phyloP scores from a whole-genome alignment of 2,329 filamentous ascomycete species.

The Aspergillus versicolor region DNA sequence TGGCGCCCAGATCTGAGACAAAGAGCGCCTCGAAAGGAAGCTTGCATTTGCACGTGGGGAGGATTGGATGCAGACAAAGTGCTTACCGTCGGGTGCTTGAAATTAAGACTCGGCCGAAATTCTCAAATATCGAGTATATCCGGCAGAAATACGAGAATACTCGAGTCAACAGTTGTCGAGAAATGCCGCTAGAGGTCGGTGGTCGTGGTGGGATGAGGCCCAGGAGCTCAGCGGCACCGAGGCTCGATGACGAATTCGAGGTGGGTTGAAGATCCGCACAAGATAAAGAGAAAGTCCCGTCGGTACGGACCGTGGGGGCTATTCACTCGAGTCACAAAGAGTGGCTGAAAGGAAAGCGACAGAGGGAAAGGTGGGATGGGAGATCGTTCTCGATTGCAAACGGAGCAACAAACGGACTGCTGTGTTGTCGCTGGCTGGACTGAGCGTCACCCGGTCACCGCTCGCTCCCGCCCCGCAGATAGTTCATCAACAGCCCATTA shows the following conservation, averaged over 20 bases:
- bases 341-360: neutral
- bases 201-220: neutral
- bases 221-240: constrained; percentile 2
- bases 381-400: constrained; percentile 2
- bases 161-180: neutral
- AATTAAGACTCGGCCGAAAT: neutral
- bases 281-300: neutral
- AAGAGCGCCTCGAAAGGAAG: neutral
- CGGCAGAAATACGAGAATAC: neutral
- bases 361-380: constrained; percentile 6
- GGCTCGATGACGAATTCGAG: neutral
- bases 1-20: neutral
- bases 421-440: constrained; percentile 23
- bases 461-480: constrained; percentile 21
- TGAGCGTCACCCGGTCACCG: constrained; percentile 24
- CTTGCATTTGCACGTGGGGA: neutral
- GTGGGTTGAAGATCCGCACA: neutral
- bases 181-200: neutral
- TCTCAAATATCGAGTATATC: neutral
- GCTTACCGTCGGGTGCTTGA: neutral
- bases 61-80: neutral
- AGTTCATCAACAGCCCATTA: neutral
- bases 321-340: neutral
- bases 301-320: neutral
- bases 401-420: constrained; percentile 17